Conservation (phyloP, 495 filamentous ascomycete genomes). For the Platismatia glauca region DNA sequence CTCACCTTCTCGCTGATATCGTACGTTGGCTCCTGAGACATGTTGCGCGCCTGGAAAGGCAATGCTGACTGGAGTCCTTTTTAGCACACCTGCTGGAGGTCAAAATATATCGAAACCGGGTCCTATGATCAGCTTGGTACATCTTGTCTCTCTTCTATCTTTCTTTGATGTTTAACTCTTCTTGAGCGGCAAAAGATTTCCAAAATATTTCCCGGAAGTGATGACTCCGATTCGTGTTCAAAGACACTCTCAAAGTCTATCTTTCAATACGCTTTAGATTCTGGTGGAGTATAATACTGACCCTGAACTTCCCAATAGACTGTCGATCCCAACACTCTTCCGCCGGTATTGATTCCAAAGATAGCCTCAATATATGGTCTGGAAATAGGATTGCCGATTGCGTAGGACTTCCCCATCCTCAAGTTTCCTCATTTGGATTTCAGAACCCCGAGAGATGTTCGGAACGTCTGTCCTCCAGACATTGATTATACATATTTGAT, state of each 20-base stretch:
- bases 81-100: conserved; percentile 2
- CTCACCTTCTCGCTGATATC: conserved; percentile 17
- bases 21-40: not conserved
- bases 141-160: not conserved
- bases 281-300: not conserved
- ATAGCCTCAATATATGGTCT: conserved; percentile 15
- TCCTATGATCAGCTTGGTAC: conserved; percentile 17
- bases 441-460: not conserved
- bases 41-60: not conserved
- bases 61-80: not conserved
- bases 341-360: conserved; percentile 9
- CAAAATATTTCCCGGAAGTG: too few relatives aligned
- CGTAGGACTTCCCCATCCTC: not conserved
- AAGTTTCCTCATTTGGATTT: not conserved
- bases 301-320: not conserved
- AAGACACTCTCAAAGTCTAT: not conserved
- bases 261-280: not conserved
- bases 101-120: conserved; percentile 7
- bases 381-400: conserved; percentile 20
- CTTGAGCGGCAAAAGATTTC: not conserved
- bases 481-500: too few relatives aligned
- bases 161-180: not conserved
- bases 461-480: not conserved
- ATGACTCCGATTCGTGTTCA: too few relatives aligned
- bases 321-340: conserved; percentile 17